Evolutionary conservation across 1,139 yeast genomes (phyloP).

Genomic region (Citeromyces hawaiiensis): DNA sequence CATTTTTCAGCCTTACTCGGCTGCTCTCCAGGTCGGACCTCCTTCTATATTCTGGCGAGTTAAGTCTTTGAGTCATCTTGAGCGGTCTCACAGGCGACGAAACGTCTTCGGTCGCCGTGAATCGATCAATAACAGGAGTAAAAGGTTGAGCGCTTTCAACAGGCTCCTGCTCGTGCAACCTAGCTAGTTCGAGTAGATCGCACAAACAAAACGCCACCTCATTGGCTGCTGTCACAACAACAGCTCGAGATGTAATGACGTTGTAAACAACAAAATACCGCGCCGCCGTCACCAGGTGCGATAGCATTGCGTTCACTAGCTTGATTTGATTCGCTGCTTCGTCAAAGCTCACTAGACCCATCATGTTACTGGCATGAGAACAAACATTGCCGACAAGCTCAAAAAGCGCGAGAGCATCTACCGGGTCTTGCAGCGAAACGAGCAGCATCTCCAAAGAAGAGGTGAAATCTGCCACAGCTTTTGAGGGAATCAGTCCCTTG

Average conservation of each 20-base stretch:
- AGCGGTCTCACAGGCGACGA: constrained; percentile 39
- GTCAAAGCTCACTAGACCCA: constrained; percentile 21
- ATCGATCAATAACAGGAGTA: constrained; percentile 3
- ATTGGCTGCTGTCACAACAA: constrained; percentile 67
- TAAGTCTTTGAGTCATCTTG: constrained; percentile 37
- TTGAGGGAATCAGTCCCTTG: constrained; percentile 30
- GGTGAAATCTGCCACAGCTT: constrained; percentile 30
- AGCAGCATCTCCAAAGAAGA: constrained; percentile 32
- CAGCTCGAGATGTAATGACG: constrained; percentile 52
- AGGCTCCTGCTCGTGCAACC: constrained; percentile 17
- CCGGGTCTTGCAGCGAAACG: constrained; percentile 19
- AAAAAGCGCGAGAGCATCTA: constrained; percentile 32
- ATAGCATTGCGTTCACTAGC: constrained; percentile 46
- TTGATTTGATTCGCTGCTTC: constrained; percentile 6
- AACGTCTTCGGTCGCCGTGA: constrained; percentile 2
- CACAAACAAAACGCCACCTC: constrained; percentile 67
- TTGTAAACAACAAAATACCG: constrained; percentile 62
- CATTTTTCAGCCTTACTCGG: neutral
- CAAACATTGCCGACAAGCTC: constrained; percentile 42
- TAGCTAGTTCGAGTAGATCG: constrained; percentile 49
- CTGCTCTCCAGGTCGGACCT: neutral
- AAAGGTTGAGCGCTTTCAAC: neutral
- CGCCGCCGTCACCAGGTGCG: constrained; percentile 67
- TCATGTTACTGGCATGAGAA: constrained; percentile 32
- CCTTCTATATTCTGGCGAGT: neutral